phyloP scores from a whole-genome alignment of 1,284 basidiomycete genomes.

The Fistulina hepatica region DNA sequence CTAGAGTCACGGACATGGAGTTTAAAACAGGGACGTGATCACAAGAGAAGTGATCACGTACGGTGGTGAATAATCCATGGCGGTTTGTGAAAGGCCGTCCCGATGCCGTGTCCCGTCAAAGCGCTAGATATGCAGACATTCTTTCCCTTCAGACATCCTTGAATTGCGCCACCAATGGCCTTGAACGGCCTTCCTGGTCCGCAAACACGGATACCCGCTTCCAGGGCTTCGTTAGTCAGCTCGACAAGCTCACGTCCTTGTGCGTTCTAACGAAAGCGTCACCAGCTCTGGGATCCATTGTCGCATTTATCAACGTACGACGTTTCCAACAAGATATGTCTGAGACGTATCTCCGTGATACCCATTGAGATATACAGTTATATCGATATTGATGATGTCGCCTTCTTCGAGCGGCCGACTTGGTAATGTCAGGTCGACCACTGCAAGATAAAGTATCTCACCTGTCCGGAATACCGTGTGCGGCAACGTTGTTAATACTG shows the following conservation, averaged over 20 bases:
- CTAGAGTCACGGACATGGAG: too few species aligned
- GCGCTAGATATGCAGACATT: conserved; percentile 56
- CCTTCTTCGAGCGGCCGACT: conserved; percentile 72
- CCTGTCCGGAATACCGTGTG: conserved; percentile 85
- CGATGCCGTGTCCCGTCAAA: conserved; percentile 84
- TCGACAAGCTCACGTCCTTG: conserved; percentile 53
- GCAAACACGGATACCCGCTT: conserved; percentile 65
- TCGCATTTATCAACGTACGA: conserved; percentile 33
- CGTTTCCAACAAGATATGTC: conserved; percentile 71
- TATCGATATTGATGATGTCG: conserved; percentile 79
- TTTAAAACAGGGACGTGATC: conserved; percentile 3
- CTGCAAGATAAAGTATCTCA: conserved; percentile 24
- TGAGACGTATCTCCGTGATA: conserved; percentile 82
- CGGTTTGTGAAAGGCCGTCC: conserved; percentile 67
- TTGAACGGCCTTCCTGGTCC: conserved; percentile 66
- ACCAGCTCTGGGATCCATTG: not conserved
- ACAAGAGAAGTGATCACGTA: conserved; percentile 13
- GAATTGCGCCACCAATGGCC: conserved; percentile 69
- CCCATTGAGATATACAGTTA: conserved; percentile 69
- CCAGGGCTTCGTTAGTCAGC: conserved; percentile 56
- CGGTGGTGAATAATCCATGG: conserved; percentile 75
- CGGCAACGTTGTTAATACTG: conserved; percentile 77
- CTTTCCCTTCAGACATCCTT: conserved; percentile 32
- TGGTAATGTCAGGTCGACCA: conserved; percentile 1
- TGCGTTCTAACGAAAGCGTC: conserved; percentile 40